These are phyloP conservation scores for Saxophila tyrrhenica DNA, from an alignment of 495 filamentous ascomycete species.

Conservation along the genomic window DNA sequence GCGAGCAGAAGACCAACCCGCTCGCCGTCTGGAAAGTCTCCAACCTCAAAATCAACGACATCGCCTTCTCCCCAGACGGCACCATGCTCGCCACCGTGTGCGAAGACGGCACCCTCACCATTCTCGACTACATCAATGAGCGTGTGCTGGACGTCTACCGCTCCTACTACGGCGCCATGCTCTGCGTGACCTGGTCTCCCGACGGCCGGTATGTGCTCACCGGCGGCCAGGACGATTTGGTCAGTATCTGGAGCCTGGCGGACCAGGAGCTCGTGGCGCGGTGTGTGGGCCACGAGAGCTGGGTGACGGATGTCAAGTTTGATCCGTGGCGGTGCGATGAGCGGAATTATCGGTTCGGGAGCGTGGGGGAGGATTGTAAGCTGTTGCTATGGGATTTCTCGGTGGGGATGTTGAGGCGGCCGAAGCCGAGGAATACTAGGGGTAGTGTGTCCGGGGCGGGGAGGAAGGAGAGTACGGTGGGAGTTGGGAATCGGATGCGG, in stretches of 20 bases:
- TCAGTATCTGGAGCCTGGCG: slow-evolving; percentile 83
- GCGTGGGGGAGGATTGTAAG: slow-evolving; percentile 85
- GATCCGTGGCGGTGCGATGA: slow-evolving; percentile 96
- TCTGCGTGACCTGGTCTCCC: slow-evolving; percentile 92
- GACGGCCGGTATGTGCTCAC: slow-evolving; percentile 94
- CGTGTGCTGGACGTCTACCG: slow-evolving; percentile 73
- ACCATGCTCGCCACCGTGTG: slow-evolving; percentile 82
- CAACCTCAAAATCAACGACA: slow-evolving; percentile 75
- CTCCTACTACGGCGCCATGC: slow-evolving; percentile 85
- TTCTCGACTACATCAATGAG: slow-evolving; percentile 87
- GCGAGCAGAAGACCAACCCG: slow-evolving; percentile 87
- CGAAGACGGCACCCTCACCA: slow-evolving; percentile 78
- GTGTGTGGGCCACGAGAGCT: slow-evolving; percentile 88
- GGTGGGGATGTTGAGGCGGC: slow-evolving; percentile 87
- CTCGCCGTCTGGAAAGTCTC: slow-evolving; percentile 84
- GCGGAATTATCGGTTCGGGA: slow-evolving; percentile 86
- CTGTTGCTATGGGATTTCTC: slow-evolving; percentile 94
- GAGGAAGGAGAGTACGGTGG: slow-evolving; percentile 23
- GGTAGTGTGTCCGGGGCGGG: slow-evolving; percentile 41
- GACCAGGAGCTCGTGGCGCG: slow-evolving; percentile 79
- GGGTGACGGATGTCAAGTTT: slow-evolving; percentile 87
- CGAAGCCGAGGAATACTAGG: slow-evolving; percentile 41
- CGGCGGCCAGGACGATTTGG: slow-evolving; percentile 88
- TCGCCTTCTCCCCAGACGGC: slow-evolving; percentile 79
- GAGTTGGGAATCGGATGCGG: slow-evolving; percentile 43